phyloP scores from a whole-genome alignment of 257 asterid genomes.

The Thymus mandschuricus region DNA sequence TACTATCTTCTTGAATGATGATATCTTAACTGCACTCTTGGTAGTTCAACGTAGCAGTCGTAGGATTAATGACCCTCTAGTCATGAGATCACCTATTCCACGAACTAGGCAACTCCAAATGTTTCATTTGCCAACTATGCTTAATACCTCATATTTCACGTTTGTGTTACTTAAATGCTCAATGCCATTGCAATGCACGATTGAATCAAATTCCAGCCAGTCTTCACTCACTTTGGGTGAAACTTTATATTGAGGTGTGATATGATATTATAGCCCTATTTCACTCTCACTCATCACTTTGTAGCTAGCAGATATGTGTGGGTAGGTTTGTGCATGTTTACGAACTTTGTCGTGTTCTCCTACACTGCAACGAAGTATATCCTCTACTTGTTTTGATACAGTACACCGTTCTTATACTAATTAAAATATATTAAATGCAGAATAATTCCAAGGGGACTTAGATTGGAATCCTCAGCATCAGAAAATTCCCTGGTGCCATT shows the following conservation, averaged over 20 bases:
- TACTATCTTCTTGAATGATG: not conserved
- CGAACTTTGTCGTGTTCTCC: not conserved
- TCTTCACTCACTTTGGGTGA: conserved; percentile 1
- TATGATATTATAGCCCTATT: not conserved
- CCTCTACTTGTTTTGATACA: conserved; percentile 18
- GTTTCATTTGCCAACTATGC: not conserved
- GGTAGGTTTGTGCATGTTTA: not conserved
- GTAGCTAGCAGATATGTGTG: not conserved
- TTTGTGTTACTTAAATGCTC: not conserved
- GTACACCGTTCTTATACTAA: conserved; percentile 18
- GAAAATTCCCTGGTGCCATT: conserved; percentile 12
- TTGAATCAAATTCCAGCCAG: conserved; percentile 3
- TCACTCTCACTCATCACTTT: not conserved
- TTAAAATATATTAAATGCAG: conserved; percentile 40
- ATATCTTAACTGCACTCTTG: not conserved
- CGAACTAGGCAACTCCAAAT: not conserved
- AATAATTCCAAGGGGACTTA: conserved; percentile 46
- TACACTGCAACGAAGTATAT: not conserved
- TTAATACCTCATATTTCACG: not conserved
- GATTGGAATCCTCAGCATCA: conserved; percentile 23
- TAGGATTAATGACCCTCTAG: not conserved
- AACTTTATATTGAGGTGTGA: not conserved
- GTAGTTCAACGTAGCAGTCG: not conserved
- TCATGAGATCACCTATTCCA: not conserved
- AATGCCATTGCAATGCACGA: conserved; percentile 6